A percentile compares a stretch with the other conserved stretches of the same genome.
Evolutionary conservation across 1,284 basidiomycete genomes (phyloP).

Genomic region (Cutaneotrichosporon sp.): DNA sequence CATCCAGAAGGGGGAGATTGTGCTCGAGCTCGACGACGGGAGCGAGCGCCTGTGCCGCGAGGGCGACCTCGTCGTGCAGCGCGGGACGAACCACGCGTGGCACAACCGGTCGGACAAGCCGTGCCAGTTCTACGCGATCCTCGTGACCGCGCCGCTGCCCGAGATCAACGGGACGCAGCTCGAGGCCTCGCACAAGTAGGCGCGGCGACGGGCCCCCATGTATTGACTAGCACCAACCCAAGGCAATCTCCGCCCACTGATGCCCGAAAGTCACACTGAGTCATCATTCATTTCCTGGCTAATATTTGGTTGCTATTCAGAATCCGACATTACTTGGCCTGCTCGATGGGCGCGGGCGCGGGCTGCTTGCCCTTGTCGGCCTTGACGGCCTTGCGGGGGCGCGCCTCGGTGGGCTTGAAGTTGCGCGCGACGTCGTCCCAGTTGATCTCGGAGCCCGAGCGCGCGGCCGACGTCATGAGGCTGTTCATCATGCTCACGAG

Average conservation of each 20-base stretch:
- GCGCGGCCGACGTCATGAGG: neutral
- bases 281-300: neutral
- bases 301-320: too few species aligned
- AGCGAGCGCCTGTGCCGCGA: neutral
- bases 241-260: too few species aligned
- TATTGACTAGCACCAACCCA: too few species aligned
- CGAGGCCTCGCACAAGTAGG: neutral
- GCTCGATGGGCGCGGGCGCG: too few species aligned
- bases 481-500: constrained; percentile 7
- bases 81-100: constrained; percentile 1
- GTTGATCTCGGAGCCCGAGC: constrained; percentile 2
- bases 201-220: too few species aligned
- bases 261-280: neutral
- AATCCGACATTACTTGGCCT: neutral
- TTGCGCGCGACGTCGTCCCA: constrained; percentile 9
- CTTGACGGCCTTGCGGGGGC: too few species aligned
- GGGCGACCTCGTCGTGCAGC: constrained; percentile 1
- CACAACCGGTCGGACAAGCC: neutral
- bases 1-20: neutral
- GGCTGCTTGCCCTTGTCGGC: too few species aligned
- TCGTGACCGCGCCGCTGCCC: neutral
- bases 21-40: neutral
- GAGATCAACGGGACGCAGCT: neutral
- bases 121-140: neutral
- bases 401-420: neutral